These are phyloP conservation scores for Gastrodia elata DNA, from an alignment of 106 monocot genomes.

Conservation along the genomic window DNA sequence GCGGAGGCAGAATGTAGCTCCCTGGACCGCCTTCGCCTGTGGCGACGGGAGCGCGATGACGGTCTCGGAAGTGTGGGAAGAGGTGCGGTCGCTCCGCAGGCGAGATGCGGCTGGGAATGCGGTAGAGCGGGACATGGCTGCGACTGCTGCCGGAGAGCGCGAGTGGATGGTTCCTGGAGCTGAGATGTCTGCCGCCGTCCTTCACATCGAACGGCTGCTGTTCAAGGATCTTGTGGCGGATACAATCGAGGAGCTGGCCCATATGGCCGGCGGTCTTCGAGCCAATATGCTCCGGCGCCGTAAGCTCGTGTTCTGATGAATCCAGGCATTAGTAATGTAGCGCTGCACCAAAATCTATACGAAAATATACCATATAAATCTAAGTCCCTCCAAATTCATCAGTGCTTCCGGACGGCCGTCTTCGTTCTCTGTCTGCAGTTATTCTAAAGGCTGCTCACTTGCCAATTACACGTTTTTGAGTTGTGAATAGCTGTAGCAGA, in stretches of 20 bases:
- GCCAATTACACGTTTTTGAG: too few relatives aligned
- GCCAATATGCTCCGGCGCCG: constrained; percentile 15
- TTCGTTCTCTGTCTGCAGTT: too few relatives aligned
- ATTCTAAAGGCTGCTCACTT: too few relatives aligned
- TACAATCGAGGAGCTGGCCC: constrained; percentile 54
- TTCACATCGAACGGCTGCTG: constrained; percentile 71
- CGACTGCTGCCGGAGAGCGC: constrained; percentile 15
- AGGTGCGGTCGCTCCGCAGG: constrained; percentile 34
- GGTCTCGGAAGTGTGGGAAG: constrained; percentile 48
- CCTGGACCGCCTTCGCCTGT: background rate
- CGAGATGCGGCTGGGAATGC: constrained; percentile 28
- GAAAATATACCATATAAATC: too few relatives aligned
- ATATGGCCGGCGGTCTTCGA: background rate
- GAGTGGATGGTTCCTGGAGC: constrained; percentile 29
- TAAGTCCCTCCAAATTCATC: too few relatives aligned
- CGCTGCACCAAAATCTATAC: too few relatives aligned
- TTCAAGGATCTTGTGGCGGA: constrained; percentile 91
- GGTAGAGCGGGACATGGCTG: constrained; percentile 45
- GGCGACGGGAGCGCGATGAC: background rate
- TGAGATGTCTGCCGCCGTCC: constrained; percentile 71
- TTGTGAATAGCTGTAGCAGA: too few relatives aligned
- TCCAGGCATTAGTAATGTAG: too few relatives aligned
- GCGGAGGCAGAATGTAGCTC: constrained; percentile 17
- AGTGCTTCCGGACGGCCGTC: too few relatives aligned
- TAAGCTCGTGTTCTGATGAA: constrained; percentile 76